Evolutionary conservation across 2,329 filamentous ascomycete species (phyloP), one percentile per base, ranked within the genome.

Genomic region (Sarocladium strictum): DNA sequence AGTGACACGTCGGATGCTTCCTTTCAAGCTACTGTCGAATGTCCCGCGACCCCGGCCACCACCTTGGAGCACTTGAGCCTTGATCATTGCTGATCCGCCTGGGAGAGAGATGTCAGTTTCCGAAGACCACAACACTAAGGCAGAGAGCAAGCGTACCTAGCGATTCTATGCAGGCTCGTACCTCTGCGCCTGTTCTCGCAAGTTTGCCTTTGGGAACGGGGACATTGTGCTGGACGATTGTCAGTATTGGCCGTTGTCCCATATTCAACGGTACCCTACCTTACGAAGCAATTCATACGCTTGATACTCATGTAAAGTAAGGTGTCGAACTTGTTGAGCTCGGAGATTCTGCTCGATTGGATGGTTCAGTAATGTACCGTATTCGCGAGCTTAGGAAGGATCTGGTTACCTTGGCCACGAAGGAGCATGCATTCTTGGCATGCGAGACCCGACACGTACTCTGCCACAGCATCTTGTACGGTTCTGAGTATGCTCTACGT

Each of bases 281-380:
- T 65, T 51, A 56, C 50, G 56, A 2, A 68, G 58, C 21, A 69
- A 45, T 14, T 58, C 29, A 37, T 66, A 63, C 2, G 66, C 65
- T 41, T 68, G 62, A 40, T 63, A 60, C 38, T 64, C 60, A 37
- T 66, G 65, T 23, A 69, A 55, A 38, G 58, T 67, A 11, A 68
- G 57, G 15, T n/a, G 41, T 24, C 60, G 51, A 15, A 50, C 37
- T 27, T 61, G 59, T 35, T 57, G 57, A n/a, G n/a, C n/a, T n/a
- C n/a, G n/a, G n/a, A n/a, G n/a, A n/a, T n/a, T n/a, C n/a, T n/a
- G n/a, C n/a, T n/a, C n/a, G n/a, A n/a, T n/a, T n/a, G n/a, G n/a
- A n/a, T n/a, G n/a, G n/a, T 21, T 32, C 12, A 32, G 29, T 32
- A 32, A 32, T n/a, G 29, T 7, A 32, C 29, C 6, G 12, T 12